Evolutionary conservation across 2,329 filamentous ascomycete species (phyloP).

Genomic region (Pseudogymnoascus sp.): DNA sequence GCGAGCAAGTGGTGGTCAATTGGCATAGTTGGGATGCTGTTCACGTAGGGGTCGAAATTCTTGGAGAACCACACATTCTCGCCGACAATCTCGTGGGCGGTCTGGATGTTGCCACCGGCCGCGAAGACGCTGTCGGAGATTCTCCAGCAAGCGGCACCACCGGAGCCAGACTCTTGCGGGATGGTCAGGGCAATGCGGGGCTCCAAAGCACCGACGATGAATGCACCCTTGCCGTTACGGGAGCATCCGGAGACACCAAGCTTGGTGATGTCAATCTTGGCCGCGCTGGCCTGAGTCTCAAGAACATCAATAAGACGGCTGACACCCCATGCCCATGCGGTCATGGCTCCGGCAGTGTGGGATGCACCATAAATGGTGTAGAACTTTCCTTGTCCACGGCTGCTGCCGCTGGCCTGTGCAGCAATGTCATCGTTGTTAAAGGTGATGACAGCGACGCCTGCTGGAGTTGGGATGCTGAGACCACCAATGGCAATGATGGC

Average conservation of each 20-base stretch:
- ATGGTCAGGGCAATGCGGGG: slow-evolving; percentile 53
- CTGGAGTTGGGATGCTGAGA: slow-evolving; percentile 47
- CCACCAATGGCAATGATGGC: slow-evolving; percentile 52
- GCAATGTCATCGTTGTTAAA: slow-evolving; percentile 54
- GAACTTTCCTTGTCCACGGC: slow-evolving; percentile 51
- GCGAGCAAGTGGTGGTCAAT: slow-evolving; percentile 53
- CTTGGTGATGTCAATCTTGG: slow-evolving; percentile 40
- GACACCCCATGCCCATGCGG: slow-evolving; percentile 58
- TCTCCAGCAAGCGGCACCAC: slow-evolving; percentile 55
- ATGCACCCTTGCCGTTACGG: slow-evolving; percentile 57
- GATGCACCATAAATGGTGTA: slow-evolving; percentile 50
- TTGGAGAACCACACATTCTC: slow-evolving; percentile 59
- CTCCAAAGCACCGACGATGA: slow-evolving; percentile 53
- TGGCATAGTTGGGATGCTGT: slow-evolving; percentile 40
- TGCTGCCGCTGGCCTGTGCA: slow-evolving; percentile 38
- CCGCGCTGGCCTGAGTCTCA: slow-evolving; percentile 37
- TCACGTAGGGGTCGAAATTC: slow-evolving; percentile 45
- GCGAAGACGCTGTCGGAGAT: slow-evolving; percentile 43
- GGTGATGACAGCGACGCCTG: slow-evolving; percentile 47
- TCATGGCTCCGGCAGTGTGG: slow-evolving; percentile 50
- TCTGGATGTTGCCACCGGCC: slow-evolving; percentile 52
- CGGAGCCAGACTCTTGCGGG: slow-evolving; percentile 56
- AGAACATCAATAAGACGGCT: slow-evolving; percentile 53
- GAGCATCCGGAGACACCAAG: slow-evolving; percentile 57
- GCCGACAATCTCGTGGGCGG: slow-evolving; percentile 48